A percentile compares a stretch with the other conserved stretches of the same genome.
phyloP scores from a whole-genome alignment of 1,139 yeast species.

The Wickerhamiella pararugosa region DNA sequence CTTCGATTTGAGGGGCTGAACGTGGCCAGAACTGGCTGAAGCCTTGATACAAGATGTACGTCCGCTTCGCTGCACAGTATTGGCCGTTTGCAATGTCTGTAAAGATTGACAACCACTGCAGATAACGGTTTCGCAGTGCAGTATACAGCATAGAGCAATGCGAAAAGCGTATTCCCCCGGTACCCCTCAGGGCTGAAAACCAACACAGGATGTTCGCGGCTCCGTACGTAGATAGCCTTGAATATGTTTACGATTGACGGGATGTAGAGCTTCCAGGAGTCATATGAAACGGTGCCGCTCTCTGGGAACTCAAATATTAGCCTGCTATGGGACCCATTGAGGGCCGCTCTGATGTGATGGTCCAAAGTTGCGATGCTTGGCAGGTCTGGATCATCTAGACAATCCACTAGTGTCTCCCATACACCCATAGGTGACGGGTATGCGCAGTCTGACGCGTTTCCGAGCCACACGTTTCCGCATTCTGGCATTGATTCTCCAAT shows the following conservation, averaged over 20 bases:
- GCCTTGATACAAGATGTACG: conserved; percentile 43
- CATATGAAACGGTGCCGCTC: conserved; percentile 35
- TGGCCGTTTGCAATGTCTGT: conserved; percentile 52
- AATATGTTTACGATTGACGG: conserved; percentile 20
- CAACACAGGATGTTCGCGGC: conserved; percentile 25
- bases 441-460: conserved; percentile 43
- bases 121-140: conserved; percentile 37
- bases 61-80: conserved; percentile 73
- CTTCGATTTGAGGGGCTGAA: conserved; percentile 34
- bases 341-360: conserved; percentile 19
- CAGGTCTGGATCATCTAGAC: conserved; percentile 41
- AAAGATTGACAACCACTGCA: conserved; percentile 42
- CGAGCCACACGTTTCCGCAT: conserved; percentile 42
- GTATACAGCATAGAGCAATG: conserved; percentile 57
- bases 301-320: conserved; percentile 47
- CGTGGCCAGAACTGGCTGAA: conserved; percentile 44
- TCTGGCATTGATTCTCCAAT: conserved; percentile 25
- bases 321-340: conserved; percentile 18
- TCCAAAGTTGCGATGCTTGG: conserved; percentile 27
- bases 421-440: conserved; percentile 11
- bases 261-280: no score
- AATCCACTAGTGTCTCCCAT: conserved; percentile 26
- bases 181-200: conserved; percentile 84
- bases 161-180: conserved; percentile 71
- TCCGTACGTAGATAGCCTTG: conserved; percentile 23